Evolutionary conservation across 345 rosid genomes (phyloP).

Genomic region (Camelina sativa): DNA sequence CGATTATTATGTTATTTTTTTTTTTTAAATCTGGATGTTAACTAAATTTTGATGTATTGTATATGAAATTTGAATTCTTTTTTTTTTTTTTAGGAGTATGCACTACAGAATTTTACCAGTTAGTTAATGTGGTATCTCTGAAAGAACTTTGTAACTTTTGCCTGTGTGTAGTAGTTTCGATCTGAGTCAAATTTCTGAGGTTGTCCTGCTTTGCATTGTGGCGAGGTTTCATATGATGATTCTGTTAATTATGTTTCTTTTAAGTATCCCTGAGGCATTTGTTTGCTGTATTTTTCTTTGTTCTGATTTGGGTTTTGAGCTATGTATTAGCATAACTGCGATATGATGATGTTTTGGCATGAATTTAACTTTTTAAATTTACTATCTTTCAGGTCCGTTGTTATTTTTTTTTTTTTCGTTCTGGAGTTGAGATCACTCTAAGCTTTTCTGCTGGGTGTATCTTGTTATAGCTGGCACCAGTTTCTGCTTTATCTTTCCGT

Average conservation of each 20-base stretch:
- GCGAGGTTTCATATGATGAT: background rate
- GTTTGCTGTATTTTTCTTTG: conserved; percentile 13
- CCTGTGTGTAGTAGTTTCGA: conserved; percentile 1
- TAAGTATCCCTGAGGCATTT: background rate
- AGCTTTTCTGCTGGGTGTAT: too few species aligned
- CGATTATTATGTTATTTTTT: background rate
- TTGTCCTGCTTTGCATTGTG: conserved; percentile 1
- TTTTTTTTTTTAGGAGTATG: background rate
- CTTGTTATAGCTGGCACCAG: too few species aligned
- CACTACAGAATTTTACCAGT: background rate
- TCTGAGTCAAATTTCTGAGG: background rate
- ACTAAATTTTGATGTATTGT: background rate
- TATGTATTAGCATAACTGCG: background rate
- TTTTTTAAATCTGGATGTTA: conserved; percentile 11
- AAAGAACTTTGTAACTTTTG: too few species aligned
- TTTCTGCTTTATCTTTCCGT: too few species aligned
- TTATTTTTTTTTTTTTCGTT: background rate
- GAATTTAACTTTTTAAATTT: background rate
- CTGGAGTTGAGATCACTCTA: background rate
- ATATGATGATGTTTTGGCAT: conserved; percentile 5
- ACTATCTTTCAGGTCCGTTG: conserved; percentile 25
- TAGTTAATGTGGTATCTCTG: background rate
- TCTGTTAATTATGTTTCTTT: background rate
- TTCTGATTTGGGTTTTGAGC: conserved; percentile 23
- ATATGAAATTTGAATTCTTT: background rate